These are phyloP conservation scores for Flaveria robusta DNA, from an alignment of 129 eudicot species.

Conservation along the genomic window DNA sequence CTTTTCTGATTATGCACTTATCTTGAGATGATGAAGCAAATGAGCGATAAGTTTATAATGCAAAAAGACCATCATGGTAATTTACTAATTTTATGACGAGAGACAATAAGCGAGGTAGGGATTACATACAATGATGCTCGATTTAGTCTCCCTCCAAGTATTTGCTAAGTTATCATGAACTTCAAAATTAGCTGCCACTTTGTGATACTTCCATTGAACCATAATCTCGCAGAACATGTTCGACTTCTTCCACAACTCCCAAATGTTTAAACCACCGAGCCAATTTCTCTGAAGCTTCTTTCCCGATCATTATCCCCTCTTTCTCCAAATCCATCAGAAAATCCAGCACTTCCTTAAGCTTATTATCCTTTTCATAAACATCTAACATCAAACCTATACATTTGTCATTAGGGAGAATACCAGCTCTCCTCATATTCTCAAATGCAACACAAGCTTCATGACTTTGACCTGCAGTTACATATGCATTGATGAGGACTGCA, in stretches of 20 bases:
- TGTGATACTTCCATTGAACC: conserved; percentile 30
- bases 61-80: background rate
- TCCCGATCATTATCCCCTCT: conserved; percentile 62
- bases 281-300: conserved; percentile 73
- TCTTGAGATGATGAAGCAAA: background rate
- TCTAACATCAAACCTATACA: conserved; percentile 70
- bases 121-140: conserved; percentile 24
- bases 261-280: conserved; percentile 74
- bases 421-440: conserved; percentile 72
- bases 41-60: background rate
- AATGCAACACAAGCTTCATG: conserved; percentile 72
- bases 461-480: conserved; percentile 63
- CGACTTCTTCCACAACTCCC: conserved; percentile 91
- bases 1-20: background rate
- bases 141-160: conserved; percentile 12
- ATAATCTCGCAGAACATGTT: conserved; percentile 63
- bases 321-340: conserved; percentile 67
- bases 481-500: conserved; percentile 76
- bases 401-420: conserved; percentile 69
- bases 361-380: conserved; percentile 70
- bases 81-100: background rate
- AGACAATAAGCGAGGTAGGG: background rate
- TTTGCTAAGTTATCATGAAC: conserved; percentile 3
- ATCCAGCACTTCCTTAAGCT: conserved; percentile 66
- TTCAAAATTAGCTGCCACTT: background rate